These are phyloP conservation scores for Botrytis medusae DNA, from an alignment of 2,329 filamentous ascomycete genomes.

Conservation along the genomic window DNA sequence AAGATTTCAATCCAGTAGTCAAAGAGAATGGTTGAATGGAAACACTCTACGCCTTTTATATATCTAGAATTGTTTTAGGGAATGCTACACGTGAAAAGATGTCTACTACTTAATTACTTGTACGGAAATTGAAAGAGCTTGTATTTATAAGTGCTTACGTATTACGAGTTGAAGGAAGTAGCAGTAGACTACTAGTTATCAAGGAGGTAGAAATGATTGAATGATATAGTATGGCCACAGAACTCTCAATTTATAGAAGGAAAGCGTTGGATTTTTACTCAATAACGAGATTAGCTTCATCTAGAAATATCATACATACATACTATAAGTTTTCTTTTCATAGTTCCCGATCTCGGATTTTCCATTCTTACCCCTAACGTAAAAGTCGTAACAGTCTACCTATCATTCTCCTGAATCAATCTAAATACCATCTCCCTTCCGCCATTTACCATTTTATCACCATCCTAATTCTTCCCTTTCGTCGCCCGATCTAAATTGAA, in stretches of 20 bases:
- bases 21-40: background rate
- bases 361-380: background rate
- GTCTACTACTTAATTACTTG: background rate
- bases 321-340: background rate
- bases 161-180: background rate
- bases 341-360: background rate
- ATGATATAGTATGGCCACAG: too few species aligned
- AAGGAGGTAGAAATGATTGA: too few species aligned
- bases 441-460: background rate
- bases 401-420: background rate
- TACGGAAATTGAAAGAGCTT: background rate
- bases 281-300: background rate
- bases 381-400: background rate
- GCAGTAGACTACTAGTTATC: too few species aligned
- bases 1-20: background rate
- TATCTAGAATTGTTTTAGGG: background rate
- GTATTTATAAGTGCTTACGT: background rate
- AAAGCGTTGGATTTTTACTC: background rate
- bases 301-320: background rate
- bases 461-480: background rate
- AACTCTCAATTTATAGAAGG: background rate
- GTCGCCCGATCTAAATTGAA: constrained; percentile 67
- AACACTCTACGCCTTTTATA: too few species aligned
- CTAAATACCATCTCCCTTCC: background rate
- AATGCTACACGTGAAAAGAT: background rate